Evolutionary conservation across 495 filamentous ascomycete species (phyloP), one percentile per base, ranked within the genome.

Genomic region (Penicillium cataractarum): DNA sequence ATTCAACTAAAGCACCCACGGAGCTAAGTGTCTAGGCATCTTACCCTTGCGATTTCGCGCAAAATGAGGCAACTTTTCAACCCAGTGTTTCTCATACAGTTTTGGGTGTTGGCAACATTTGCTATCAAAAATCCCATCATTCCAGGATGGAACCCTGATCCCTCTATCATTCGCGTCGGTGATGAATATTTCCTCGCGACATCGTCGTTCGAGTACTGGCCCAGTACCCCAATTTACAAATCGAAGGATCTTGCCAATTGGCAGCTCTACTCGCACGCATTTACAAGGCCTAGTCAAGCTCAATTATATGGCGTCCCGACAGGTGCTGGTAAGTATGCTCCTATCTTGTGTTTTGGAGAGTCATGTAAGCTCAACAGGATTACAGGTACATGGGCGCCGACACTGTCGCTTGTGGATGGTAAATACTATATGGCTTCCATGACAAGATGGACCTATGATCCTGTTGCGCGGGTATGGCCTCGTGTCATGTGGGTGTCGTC

Each of bases 131-230:
- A 49, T 27, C 46, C 46, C 15, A 49, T 49, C 10, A 49, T 49
- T 1, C 13, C 46, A 27, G 46, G 46, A 24, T 49, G 46, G 46
- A 49, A 49, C 17, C 46, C 46, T 15, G 46, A 49, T 27, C 46
- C 46, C 15, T 49, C 46, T 8, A 49, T 49, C 24, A 49, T 49
- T 15, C 46, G 46, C 13, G 46, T 27, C 24, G 22, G 46, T 6
- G 24, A 27, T 27, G 46, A 49, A 27, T 49, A 49, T 17, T 49
- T 27, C 22, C 19, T 49, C 13, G 22, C 46, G 3, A 49, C 46
- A 15, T 49, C 46, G 22, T 49, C 46, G 4, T 49, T 49, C 24
- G 46, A 49, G 46, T 49, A 49, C 13, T 49, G 46, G 46, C 46
- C 46, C 4, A 27, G 46, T 26, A 49, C 46, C 3, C 24, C 46